A percentile compares a stretch with the other conserved stretches of the same genome.
Conservation (phyloP, 2,329 filamentous ascomycete genomes). For the Zelopaecilomyces penicillatus region DNA sequence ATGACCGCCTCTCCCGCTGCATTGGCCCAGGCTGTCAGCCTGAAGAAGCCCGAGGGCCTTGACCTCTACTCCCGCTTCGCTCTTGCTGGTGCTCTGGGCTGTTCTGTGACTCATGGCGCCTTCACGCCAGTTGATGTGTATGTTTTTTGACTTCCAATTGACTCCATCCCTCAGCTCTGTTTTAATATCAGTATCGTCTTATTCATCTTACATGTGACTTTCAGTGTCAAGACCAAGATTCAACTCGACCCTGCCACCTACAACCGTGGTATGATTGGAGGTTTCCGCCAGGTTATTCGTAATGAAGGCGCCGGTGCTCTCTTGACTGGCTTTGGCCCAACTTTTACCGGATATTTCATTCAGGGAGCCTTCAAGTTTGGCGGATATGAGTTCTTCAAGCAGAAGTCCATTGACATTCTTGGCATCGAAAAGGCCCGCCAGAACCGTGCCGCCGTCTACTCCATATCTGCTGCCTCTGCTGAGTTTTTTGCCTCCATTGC, state of each 20-base stretch:
- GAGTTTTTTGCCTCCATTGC: conserved; percentile 63
- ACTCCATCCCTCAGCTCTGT: neutral
- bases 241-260: conserved; percentile 77
- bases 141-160: conserved; percentile 18
- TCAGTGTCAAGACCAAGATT: conserved; percentile 80
- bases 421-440: conserved; percentile 63
- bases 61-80: conserved; percentile 82
- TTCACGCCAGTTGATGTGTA: conserved; percentile 96
- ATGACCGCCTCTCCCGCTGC: conserved; percentile 4
- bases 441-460: conserved; percentile 68
- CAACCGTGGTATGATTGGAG: conserved; percentile 72
- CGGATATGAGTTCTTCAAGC: conserved; percentile 87
- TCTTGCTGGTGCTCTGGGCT: conserved; percentile 87
- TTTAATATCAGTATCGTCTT: neutral
- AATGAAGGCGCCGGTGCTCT: conserved; percentile 73
- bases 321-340: conserved; percentile 71
- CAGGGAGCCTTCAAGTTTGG: conserved; percentile 84
- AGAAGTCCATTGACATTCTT: conserved; percentile 67
- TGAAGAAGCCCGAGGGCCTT: conserved; percentile 31
- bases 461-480: conserved; percentile 51
- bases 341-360: conserved; percentile 76
- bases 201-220: neutral
- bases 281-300: conserved; percentile 68
- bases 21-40: conserved; percentile 15
- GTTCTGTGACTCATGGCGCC: conserved; percentile 83